Percentiles rank a stretch among this genome's conserved stretches.
phyloP scores from a whole-genome alignment of 2,329 filamentous ascomycete species.

The Fusarium floridanum region DNA sequence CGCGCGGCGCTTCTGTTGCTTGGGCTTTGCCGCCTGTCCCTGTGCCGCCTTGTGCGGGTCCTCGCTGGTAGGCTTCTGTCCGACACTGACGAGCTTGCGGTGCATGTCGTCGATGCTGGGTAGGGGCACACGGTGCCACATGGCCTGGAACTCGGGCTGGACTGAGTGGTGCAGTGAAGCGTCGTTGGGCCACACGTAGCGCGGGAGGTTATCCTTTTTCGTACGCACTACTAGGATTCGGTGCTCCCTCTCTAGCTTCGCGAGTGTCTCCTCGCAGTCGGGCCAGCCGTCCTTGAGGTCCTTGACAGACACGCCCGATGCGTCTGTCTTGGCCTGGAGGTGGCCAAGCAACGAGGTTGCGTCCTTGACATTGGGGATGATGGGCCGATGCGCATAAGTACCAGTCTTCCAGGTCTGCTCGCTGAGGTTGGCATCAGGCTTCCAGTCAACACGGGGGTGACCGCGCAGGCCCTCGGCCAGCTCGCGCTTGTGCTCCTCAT shows the following conservation, averaged over 20 bases:
- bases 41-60: slow-evolving; percentile 69
- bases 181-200: slow-evolving; percentile 91
- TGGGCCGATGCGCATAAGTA: slow-evolving; percentile 85
- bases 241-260: slow-evolving; percentile 81
- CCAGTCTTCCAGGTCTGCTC: slow-evolving; percentile 76
- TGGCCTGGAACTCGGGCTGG: slow-evolving; percentile 83
- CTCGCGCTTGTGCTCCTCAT: slow-evolving; percentile 71
- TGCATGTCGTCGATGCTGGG: slow-evolving; percentile 83
- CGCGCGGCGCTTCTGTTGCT: slow-evolving; percentile 79
- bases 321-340: slow-evolving; percentile 84
- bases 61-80: slow-evolving; percentile 87
- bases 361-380: slow-evolving; percentile 82
- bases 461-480: slow-evolving; percentile 77
- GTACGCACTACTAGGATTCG: slow-evolving; percentile 88
- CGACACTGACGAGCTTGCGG: slow-evolving; percentile 79
- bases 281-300: slow-evolving; percentile 98
- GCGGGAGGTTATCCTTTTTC: slow-evolving; percentile 90
- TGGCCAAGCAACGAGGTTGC: slow-evolving; percentile 82
- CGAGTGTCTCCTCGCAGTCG: slow-evolving; percentile 82
- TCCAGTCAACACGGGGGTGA: slow-evolving; percentile 71
- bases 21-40: slow-evolving; percentile 66
- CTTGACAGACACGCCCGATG: slow-evolving; percentile 84
- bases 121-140: slow-evolving; percentile 86
- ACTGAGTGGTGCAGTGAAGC: slow-evolving; percentile 80
- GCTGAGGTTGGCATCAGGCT: slow-evolving; percentile 69